Evolutionary conservation across 2,329 filamentous ascomycete genomes (phyloP), one percentile per base, ranked within the genome.

Genomic region (Pseudocercospora vitis): DNA sequence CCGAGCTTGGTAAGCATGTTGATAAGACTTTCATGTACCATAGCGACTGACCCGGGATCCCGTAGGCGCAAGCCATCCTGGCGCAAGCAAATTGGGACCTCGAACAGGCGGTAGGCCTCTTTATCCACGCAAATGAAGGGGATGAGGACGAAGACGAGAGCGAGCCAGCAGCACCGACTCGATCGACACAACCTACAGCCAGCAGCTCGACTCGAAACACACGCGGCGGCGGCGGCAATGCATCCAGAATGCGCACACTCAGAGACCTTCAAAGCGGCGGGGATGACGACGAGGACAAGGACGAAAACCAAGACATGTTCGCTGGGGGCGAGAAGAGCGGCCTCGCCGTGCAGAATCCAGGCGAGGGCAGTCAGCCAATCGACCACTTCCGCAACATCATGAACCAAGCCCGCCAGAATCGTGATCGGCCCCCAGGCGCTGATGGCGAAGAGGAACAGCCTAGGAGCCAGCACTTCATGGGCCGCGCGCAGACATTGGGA

Each of bases 271-370:
- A 77, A 62, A 65, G 68, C 44, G 73, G 78, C 2, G 66, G 65
- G 29, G 80, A 84, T 48, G 81, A 86, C n/a, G 78, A 81, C 3
- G 80, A 84, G 12, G 74, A 80, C 1, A 78, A 85, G 1, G 81
- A 85, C 23, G 76, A 81, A 29, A 79, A 83, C 21, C 76, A 77
- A 54, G 88, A 94, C 66, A 75, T 91, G 58, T 94, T 91, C 70
- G 86, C 89, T 16, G 89, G 89, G 48, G 89, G 89, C 28, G 89
- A 92, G 73, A 94, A 94, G 78, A 92, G 88, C 24, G 83, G 82
- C n/a, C 72, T 86, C 21, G 83, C 83, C 5, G 83, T 86, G 52
- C 81, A 86, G 67, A 84, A 86, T 63, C 83, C 83, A 1, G 78
- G 80, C 64, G 77, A 81, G 19, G 61, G 55, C 19, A 50, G 47